These are phyloP conservation scores for Vitis hybrid DNA, from an alignment of 177 flowering plant genomes.

Conservation along the genomic window DNA sequence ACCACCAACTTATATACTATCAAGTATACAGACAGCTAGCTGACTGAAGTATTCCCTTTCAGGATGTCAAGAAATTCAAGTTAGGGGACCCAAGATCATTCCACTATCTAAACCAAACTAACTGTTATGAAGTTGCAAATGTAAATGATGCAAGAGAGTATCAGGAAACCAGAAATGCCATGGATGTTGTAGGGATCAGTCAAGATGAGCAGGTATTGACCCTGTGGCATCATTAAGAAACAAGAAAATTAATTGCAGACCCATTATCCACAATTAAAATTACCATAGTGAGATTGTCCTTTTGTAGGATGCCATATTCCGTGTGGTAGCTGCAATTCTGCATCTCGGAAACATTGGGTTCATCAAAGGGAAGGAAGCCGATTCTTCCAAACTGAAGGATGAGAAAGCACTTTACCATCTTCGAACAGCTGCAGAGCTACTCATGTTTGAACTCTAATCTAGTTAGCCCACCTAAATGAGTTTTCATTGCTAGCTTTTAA, in stretches of 20 bases:
- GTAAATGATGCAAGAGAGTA: slow-evolving; percentile 85
- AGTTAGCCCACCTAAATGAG: background rate
- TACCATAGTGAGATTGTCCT: slow-evolving; percentile 6
- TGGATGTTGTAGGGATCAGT: slow-evolving; percentile 85
- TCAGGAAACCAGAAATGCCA: slow-evolving; percentile 81
- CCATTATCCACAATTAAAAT: background rate
- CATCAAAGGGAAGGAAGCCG: slow-evolving; percentile 70
- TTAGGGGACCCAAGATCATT: slow-evolving; percentile 72
- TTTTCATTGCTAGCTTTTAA: background rate
- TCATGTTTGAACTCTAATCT: slow-evolving; percentile 47
- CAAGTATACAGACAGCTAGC: background rate
- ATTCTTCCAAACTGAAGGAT: slow-evolving; percentile 75
- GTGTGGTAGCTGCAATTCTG: slow-evolving; percentile 84
- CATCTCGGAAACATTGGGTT: slow-evolving; percentile 85
- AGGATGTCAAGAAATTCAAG: slow-evolving; percentile 75
- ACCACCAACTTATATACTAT: background rate
- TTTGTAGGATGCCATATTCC: slow-evolving; percentile 76
- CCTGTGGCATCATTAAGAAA: background rate
- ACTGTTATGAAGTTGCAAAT: slow-evolving; percentile 71
- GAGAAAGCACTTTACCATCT: slow-evolving; percentile 72
- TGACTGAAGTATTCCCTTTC: slow-evolving; percentile 16
- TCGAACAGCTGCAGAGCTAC: slow-evolving; percentile 74
- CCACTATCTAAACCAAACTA: slow-evolving; percentile 82
- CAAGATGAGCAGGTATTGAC: slow-evolving; percentile 73
- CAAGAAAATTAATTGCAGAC: background rate